Evolutionary conservation across 208 protist species (phyloP).

Genomic region (Leishmania amazonensis): DNA sequence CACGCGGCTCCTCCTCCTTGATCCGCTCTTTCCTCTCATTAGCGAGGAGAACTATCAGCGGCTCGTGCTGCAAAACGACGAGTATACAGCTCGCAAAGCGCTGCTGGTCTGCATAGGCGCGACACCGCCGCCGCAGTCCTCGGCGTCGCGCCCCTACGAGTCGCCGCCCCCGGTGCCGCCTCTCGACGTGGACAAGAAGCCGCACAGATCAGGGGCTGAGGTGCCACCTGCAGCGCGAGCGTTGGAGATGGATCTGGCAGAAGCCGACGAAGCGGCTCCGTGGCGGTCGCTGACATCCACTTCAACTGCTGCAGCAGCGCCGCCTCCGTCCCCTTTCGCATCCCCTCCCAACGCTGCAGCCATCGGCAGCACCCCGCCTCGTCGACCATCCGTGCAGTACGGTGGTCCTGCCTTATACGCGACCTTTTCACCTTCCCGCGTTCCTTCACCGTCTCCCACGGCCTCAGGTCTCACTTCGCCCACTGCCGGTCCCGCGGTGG

Average conservation of each 20-base stretch:
- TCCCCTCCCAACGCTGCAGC: conserved; percentile 7
- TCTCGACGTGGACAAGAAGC: conserved; percentile 1
- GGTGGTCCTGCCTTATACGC: conserved; percentile 19
- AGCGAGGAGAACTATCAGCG: conserved; percentile 83
- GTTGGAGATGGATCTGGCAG: conserved; percentile 28
- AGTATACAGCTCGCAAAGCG: conserved; percentile 44
- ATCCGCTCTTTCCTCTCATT: conserved; percentile 62
- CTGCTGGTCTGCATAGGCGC: conserved; percentile 19
- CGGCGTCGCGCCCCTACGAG: neutral
- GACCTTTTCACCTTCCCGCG: conserved; percentile 13
- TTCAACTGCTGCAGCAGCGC: neutral
- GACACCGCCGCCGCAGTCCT: neutral
- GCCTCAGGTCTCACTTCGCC: conserved; percentile 5
- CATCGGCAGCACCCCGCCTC: conserved; percentile 13
- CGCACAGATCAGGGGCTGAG: conserved; percentile 10
- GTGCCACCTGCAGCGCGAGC: conserved; percentile 20
- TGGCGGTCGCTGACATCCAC: neutral
- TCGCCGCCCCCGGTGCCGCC: neutral
- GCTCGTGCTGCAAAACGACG: conserved; percentile 59
- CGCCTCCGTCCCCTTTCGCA: neutral
- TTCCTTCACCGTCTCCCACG: conserved; percentile 7
- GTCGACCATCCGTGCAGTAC: conserved; percentile 31
- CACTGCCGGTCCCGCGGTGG: neutral
- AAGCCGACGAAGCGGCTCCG: conserved; percentile 15
- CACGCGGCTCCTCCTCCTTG: conserved; percentile 36